Evolutionary conservation across 1,139 yeast species (phyloP), one percentile per base, ranked within the genome.

Genomic region (Suhomyces atakaporum): DNA sequence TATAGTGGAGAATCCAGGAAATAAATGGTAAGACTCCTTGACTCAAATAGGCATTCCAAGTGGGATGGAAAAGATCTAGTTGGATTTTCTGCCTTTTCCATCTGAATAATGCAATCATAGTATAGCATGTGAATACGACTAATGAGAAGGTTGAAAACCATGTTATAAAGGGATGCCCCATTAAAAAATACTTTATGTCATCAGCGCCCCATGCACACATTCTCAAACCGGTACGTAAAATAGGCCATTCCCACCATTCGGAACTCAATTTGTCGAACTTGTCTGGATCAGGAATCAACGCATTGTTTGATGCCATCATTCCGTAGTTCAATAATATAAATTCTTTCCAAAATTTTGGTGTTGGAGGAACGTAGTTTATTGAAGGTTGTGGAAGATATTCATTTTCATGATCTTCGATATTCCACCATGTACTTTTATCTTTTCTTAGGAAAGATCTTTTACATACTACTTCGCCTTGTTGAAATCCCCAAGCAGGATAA

Each of bases 161-260:
- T 2, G 85, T 78, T 31, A 77, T 75, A 42, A 81, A 72, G 0
- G 89, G 86, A 40, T 81, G 79, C 3, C 87, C 86, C 45, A 84
- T 62, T 50, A 84, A 62, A 50, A 75, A 84, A 50, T 77, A 84
- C 49, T 79, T 77, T 18, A 65, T 54, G 12, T 66, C 67, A 12
- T 55, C 52, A 5, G 64, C 54, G 3, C 71, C 61, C 92, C 92
- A 84, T 3, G 76, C 66, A 48, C 85, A 77, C 86, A 84, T 77
- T 50, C 92, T 69, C 38, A 84, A 63, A 4, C 94, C 94, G 13
- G 68, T 58, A 25, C 69, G 62, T 38, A 80, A 58, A 5, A 77
- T 66, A 24, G 92, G 90, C 94, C 94, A 84, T 62, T 84, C 83
- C 90, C 92, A 84, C 79, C 89, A 83, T 38, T 69, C 60, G 10